Conservation (phyloP, 2,329 filamentous ascomycete genomes). For the Pestalotiopsis sp. region DNA sequence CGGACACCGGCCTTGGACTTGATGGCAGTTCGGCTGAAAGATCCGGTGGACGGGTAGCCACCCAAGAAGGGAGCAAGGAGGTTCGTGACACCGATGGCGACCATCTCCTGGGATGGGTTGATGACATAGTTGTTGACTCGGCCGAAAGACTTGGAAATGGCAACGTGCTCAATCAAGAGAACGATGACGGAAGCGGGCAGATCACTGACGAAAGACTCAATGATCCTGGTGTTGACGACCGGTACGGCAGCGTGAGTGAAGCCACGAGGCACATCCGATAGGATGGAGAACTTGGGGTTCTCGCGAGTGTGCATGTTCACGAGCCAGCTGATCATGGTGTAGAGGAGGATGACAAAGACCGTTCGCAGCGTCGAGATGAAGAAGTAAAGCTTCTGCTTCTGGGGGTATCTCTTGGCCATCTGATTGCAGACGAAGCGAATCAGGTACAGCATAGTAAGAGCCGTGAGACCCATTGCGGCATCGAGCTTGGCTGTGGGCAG, state of each 20-base stretch:
- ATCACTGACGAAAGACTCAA: slow-evolving; percentile 69
- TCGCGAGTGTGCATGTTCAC: slow-evolving; percentile 71
- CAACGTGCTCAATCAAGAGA: slow-evolving; percentile 95
- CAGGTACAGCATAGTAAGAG: slow-evolving; percentile 75
- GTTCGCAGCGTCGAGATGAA: slow-evolving; percentile 91
- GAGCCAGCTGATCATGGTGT: slow-evolving; percentile 87
- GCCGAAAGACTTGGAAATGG: slow-evolving; percentile 96
- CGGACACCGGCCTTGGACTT: slow-evolving; percentile 96
- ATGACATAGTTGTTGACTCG: slow-evolving; percentile 96
- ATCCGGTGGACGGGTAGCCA: slow-evolving; percentile 89
- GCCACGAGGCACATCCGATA: slow-evolving; percentile 79
- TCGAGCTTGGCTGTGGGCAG: slow-evolving; percentile 72
- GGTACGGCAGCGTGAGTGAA: slow-evolving; percentile 82
- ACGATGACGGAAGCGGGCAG: slow-evolving; percentile 89
- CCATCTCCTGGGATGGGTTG: slow-evolving; percentile 92
- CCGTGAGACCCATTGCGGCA: slow-evolving; percentile 85
- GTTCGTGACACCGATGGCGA: slow-evolving; percentile 91
- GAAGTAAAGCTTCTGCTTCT: slow-evolving; percentile 76
- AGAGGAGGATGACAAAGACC: slow-evolving; percentile 87
- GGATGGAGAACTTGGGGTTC: slow-evolving; percentile 71
- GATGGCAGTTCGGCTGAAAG: slow-evolving; percentile 94
- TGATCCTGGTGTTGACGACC: slow-evolving; percentile 64
- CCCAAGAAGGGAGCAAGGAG: slow-evolving; percentile 90
- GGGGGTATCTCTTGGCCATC: slow-evolving; percentile 70
- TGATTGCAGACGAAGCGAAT: slow-evolving; percentile 69